Base-by-base conservation (phyloP, 1,139 yeast genomes). In the Yamadazyma kanchanaburiensis region DNA sequence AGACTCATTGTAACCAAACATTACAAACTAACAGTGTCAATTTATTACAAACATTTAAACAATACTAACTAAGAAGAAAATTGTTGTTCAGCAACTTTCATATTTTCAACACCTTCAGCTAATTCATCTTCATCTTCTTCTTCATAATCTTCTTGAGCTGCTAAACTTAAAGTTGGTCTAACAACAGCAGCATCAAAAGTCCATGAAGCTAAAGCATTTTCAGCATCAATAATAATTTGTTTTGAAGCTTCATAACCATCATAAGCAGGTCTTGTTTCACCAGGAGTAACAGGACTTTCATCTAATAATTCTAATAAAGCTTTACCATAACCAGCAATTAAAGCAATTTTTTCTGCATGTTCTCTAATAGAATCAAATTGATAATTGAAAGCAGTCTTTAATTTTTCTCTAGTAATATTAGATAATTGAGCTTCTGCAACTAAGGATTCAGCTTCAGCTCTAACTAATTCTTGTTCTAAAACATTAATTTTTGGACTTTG, bases 371-470 rank as follows among this genome's bases (percentile, higher is more conserved):
- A 78, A 58, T 83, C 94, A 51, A 85, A 84, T 60, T 83, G 89
- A 59, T 83, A 82, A 62, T 80, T 74, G 68, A 78, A 84, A 34
- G 94, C 87, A 44, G 88, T 83, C 73, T 83, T 83, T 54, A 85
- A 73, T 63, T 83, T 82, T 64, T 84, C 94, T 66, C 94, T 77
- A 43, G 94, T 84, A 49, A 84, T 83, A 61, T 84, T 84, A 31
- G 89, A 80, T 55, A 85, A 73, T 65, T 85, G 95, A 30, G 94
- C 94, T 65, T 84, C 94, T 32, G 94, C 95, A 51, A 85, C 94
- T 48, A 84, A 71, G 32, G 89, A 80, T 62, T 85, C 94, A 35
- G 94, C 94, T 64, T 85, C 94, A 27, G 94, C 94, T 64, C 95
- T 76, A 37, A 85, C 94, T 55, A 84, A 70, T 59, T 84, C 94